Base-by-base conservation (phyloP, 2,329 filamentous ascomycete genomes). In the Fonsecaea erecta region DNA sequence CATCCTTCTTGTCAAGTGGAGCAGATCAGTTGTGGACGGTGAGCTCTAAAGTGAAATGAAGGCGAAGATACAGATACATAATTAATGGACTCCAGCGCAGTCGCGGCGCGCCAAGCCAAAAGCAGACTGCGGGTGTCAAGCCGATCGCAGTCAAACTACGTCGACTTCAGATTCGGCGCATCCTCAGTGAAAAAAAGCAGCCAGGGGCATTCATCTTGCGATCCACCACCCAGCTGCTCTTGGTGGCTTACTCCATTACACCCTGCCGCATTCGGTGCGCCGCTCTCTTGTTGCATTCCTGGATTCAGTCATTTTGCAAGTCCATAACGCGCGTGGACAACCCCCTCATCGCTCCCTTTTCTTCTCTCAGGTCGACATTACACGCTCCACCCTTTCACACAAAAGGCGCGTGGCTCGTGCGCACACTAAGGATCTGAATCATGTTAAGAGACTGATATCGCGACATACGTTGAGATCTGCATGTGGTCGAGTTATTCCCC, bases 311-410 rank as follows among this genome's bases (percentile, higher is more conserved):
- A 53, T 53, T 21, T 28, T 53, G 52, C 52, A 53, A 53, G 26
- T 35, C 52, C 26, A n/a, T 14, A 18, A 28, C 52, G 52, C 52
- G 52, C 34, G 52, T 30, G 12, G 52, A 35, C 52, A 53, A 34
- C 26, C 52, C 52, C 32, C 52, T 35, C 52, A 32, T 53, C 52
- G 28, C 52, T 53, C 52, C 28, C 52, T 53, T 35, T 35, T 53
- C 52, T 53, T 48, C 21, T 24, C 18, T 16, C 52, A 35, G 28
- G 28, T 53, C 52, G 52, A 53, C 28, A 48, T 12, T 48, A 12
- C 43, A 48, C 18, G 3, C 1, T 14, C 21, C 43, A 24, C 24
- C 43, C 12, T 48, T 24, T 12, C 7, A 24, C 11, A 48, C 40
- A 48, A 48, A 11, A 48, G 12, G 16, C 52, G 52, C 52, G 52